These are phyloP conservation scores for Pythium phragmitis DNA, from an alignment of 352 stramenopile genomes.

Conservation along the genomic window DNA sequence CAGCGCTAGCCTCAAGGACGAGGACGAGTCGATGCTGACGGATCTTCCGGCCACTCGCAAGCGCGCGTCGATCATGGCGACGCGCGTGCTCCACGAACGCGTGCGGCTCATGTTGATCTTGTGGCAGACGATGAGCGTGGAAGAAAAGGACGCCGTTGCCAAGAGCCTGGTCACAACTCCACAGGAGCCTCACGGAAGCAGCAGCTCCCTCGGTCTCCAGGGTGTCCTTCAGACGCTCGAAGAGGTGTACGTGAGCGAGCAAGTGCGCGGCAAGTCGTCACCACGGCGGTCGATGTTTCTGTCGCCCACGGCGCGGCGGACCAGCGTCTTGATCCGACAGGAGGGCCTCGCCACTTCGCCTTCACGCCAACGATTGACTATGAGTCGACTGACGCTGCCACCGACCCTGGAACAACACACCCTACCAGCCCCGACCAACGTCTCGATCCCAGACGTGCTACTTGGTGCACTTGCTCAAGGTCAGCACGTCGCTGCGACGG, in stretches of 20 bases:
- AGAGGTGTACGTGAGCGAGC: conserved; percentile 59
- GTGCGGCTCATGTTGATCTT: conserved; percentile 50
- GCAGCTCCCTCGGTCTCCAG: conserved; percentile 30
- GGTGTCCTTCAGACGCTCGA: conserved; percentile 50
- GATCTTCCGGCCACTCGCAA: conserved; percentile 21
- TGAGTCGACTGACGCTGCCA: conserved; percentile 1
- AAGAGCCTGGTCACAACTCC: conserved; percentile 28
- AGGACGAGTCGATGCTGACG: background rate
- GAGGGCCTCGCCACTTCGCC: background rate
- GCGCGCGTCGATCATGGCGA: conserved; percentile 40
- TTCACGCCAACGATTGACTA: conserved; percentile 9
- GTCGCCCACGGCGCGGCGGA: conserved; percentile 14
- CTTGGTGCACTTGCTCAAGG: conserved; percentile 30
- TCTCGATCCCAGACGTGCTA: conserved; percentile 51
- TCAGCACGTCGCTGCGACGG: conserved; percentile 17
- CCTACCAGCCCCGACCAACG: conserved; percentile 4
- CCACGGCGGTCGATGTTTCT: conserved; percentile 22
- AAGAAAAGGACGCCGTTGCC: conserved; percentile 47
- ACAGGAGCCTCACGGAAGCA: conserved; percentile 3
- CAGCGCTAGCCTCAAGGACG: background rate
- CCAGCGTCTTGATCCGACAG: conserved; percentile 13
- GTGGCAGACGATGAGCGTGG: conserved; percentile 49
- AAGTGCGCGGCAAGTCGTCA: conserved; percentile 35
- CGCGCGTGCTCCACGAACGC: conserved; percentile 59
- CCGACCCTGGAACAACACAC: background rate